Conservation (phyloP, 2,329 filamentous ascomycete genomes). For the Chalara sp. region DNA sequence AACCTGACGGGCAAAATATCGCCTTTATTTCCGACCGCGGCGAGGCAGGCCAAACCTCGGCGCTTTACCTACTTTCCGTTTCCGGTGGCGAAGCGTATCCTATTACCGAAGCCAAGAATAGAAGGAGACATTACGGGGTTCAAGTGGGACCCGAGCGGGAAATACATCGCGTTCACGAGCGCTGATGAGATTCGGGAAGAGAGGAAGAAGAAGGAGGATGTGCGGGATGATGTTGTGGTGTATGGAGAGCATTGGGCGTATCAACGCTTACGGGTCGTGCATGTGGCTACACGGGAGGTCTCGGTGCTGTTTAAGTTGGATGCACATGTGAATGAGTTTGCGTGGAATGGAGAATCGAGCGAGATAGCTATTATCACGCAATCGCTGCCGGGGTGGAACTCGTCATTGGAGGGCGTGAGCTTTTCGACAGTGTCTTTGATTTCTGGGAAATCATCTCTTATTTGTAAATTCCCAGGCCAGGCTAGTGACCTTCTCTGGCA, state of each 20-base stretch:
- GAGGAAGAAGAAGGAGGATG: slow-evolving; percentile 25
- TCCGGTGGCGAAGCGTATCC: slow-evolving; percentile 19
- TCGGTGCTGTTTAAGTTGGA: neutral
- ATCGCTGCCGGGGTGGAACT: slow-evolving; percentile 22
- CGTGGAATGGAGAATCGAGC: slow-evolving; percentile 23
- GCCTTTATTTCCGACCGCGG: slow-evolving; percentile 30
- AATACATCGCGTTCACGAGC: slow-evolving; percentile 27
- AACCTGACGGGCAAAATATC: slow-evolving; percentile 22
- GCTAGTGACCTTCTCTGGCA: neutral
- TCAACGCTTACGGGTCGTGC: slow-evolving; percentile 1
- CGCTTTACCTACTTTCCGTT: slow-evolving; percentile 24
- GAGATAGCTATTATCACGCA: slow-evolving; percentile 18
- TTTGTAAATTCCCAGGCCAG: neutral
- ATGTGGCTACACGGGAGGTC: slow-evolving; percentile 2
- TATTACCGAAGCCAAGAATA: slow-evolving; percentile 21
- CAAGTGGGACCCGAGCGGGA: slow-evolving; percentile 28
- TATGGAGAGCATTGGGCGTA: slow-evolving; percentile 31
- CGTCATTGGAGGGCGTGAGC: neutral
- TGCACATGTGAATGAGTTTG: slow-evolving; percentile 22
- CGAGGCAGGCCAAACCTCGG: slow-evolving; percentile 22
- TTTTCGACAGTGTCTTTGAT: neutral
- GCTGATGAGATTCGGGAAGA: slow-evolving; percentile 28
- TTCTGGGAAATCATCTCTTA: neutral
- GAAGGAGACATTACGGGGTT: slow-evolving; percentile 20
- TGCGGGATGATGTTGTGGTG: slow-evolving; percentile 28